These are phyloP conservation scores for Coniochaeta hoffmannii DNA, from an alignment of 2,329 filamentous ascomycete genomes.

Conservation along the genomic window DNA sequence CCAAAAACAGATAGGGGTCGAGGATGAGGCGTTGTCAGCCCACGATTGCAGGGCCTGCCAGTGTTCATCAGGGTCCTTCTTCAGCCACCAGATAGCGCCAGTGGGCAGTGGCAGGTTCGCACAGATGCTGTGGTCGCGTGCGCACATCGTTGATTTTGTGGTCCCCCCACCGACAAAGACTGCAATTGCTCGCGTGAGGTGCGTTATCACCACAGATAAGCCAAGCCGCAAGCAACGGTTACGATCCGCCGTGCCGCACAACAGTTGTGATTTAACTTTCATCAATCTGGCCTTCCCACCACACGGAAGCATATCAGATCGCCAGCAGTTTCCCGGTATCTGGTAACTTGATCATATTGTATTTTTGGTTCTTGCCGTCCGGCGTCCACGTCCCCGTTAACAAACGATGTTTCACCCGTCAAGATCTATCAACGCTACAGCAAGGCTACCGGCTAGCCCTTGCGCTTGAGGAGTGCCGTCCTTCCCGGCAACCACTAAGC, in stretches of 20 bases:
- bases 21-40: no score
- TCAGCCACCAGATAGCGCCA: no score
- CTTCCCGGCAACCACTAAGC: background rate
- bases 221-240: background rate
- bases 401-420: background rate
- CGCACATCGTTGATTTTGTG: background rate
- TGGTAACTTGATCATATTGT: background rate
- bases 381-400: background rate
- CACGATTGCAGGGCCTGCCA: background rate
- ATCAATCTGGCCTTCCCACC: background rate
- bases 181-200: slow-evolving; percentile 1
- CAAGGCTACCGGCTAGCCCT: background rate
- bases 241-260: background rate
- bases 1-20: no score
- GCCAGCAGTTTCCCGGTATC: background rate
- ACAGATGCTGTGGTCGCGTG: background rate
- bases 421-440: background rate
- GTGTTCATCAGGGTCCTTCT: background rate
- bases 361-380: background rate
- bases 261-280: background rate
- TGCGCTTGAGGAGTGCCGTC: background rate
- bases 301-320: background rate
- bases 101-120: background rate
- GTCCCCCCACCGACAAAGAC: background rate
- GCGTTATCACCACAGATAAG: background rate